phyloP scores from a whole-genome alignment of 176 grass and related monocot species.

The Aegilops bicornis region DNA sequence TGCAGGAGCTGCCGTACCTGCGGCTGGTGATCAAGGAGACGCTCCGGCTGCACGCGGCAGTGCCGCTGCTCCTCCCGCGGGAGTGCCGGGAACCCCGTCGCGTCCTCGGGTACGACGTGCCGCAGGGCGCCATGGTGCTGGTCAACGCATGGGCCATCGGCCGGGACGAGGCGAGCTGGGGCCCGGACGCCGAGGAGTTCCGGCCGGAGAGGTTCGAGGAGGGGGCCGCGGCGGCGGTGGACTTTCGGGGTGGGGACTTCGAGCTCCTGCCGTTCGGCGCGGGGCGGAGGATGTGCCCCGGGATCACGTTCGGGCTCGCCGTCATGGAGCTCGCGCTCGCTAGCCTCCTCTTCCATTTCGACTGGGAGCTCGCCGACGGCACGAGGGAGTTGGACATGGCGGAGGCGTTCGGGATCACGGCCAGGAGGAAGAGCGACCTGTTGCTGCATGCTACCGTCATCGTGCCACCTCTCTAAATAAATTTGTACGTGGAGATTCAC shows the following conservation, averaged over 20 bases:
- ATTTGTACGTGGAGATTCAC: no score
- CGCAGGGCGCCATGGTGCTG: neutral
- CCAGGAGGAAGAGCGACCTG: neutral
- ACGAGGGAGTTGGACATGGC: neutral
- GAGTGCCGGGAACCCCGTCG: neutral
- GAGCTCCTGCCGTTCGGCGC: neutral
- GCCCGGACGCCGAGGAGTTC: neutral
- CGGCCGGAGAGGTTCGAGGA: neutral
- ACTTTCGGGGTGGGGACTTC: neutral
- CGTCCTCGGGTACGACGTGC: neutral
- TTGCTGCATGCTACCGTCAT: neutral
- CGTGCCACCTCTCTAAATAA: no score
- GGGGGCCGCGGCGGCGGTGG: neutral
- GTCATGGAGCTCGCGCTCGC: neutral
- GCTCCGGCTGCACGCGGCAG: neutral
- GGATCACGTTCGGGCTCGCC: neutral
- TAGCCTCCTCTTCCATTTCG: conserved; percentile 11
- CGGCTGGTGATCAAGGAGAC: neutral
- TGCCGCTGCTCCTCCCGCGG: neutral
- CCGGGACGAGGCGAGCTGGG: neutral
- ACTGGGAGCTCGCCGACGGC: neutral
- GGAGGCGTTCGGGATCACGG: neutral
- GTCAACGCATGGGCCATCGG: neutral
- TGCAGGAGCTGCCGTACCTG: neutral
- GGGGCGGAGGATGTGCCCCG: neutral